Conservation (phyloP, 139 green algal genomes). For the Microglena sp. region DNA sequence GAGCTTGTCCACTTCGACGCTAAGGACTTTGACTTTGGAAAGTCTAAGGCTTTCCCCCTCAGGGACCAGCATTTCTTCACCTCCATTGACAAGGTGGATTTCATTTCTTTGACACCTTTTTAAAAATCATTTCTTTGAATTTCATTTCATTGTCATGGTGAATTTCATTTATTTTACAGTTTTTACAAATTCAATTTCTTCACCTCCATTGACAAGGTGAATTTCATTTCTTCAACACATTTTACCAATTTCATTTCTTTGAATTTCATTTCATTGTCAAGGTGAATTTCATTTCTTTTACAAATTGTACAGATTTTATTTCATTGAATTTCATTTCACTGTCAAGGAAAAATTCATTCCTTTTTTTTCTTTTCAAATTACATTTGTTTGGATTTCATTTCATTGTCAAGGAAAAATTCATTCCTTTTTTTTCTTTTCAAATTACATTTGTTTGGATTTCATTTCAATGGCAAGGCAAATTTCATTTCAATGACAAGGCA, state of each 20-base stretch:
- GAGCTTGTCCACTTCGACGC: conserved; percentile 91
- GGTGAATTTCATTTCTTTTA: too few relatives aligned
- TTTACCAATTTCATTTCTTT: not conserved
- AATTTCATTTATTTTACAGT: too few relatives aligned
- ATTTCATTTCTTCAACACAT: not conserved
- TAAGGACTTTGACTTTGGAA: conserved; percentile 93
- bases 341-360: conserved; percentile 88
- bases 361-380: too few relatives aligned
- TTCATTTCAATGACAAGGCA: too few relatives aligned
- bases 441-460: not conserved
- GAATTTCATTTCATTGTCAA: too few relatives aligned
- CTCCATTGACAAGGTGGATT: conserved; percentile 81
- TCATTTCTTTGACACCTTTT: not conserved
- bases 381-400: conserved; percentile 84
- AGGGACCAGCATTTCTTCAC: conserved; percentile 96
- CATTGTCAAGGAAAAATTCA: conserved; percentile 84
- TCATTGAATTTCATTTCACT: conserved; percentile 74
- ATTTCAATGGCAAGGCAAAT: not conserved
- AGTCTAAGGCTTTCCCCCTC: conserved; percentile 89
- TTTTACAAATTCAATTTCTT: conserved; percentile 82
- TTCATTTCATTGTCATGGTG: too few relatives aligned
- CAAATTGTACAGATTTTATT: conserved; percentile 62
- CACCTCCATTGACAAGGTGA: conserved; percentile 84
- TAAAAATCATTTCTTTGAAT: not conserved
- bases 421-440: too few relatives aligned